A percentile compares a stretch with the other conserved stretches of the same genome.
Conservation (phyloP, 495 filamentous ascomycete genomes). For the Xylaria acuta region DNA sequence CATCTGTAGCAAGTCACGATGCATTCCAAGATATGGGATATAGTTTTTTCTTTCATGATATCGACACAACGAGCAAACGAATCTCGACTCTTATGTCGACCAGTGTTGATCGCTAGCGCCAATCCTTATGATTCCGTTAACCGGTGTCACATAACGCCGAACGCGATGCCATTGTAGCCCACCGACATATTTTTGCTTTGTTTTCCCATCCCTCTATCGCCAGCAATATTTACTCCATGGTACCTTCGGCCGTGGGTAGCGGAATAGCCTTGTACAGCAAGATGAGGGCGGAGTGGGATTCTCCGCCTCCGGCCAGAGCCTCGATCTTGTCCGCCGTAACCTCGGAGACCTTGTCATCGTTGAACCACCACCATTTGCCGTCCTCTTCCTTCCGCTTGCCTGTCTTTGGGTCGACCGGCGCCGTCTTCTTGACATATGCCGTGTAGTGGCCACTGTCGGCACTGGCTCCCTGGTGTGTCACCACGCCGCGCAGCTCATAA, state of each 20-base stretch:
- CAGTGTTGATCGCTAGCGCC: conserved; percentile 12
- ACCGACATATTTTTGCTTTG: conserved; percentile 23
- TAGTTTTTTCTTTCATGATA: not conserved
- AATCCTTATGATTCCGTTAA: not conserved
- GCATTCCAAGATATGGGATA: not conserved
- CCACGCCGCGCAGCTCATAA: conserved; percentile 91
- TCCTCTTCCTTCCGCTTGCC: conserved; percentile 79
- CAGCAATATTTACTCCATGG: conserved; percentile 32
- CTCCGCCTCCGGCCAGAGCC: conserved; percentile 88
- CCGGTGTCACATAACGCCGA: conserved; percentile 12
- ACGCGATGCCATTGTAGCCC: conserved; percentile 16
- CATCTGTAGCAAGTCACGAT: not conserved
- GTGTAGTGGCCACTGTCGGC: conserved; percentile 99
- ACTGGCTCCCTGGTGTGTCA: conserved; percentile 97
- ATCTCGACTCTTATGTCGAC: conserved; percentile 3
- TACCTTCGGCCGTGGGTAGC: conserved; percentile 57
- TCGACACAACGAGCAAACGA: not conserved
- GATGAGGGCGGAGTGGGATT: conserved; percentile 93
- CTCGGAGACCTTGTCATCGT: conserved; percentile 96
- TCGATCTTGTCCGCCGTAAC: conserved; percentile 92
- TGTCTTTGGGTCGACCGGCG: conserved; percentile 65
- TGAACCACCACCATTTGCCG: conserved; percentile 99
- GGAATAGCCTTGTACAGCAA: conserved; percentile 87
- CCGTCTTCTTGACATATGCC: conserved; percentile 92
- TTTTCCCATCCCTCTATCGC: conserved; percentile 4